Evolutionary conservation across 176 grass and related monocot species (phyloP), one percentile per base, ranked within the genome.

Genomic region (Alopecurus myosuroides): DNA sequence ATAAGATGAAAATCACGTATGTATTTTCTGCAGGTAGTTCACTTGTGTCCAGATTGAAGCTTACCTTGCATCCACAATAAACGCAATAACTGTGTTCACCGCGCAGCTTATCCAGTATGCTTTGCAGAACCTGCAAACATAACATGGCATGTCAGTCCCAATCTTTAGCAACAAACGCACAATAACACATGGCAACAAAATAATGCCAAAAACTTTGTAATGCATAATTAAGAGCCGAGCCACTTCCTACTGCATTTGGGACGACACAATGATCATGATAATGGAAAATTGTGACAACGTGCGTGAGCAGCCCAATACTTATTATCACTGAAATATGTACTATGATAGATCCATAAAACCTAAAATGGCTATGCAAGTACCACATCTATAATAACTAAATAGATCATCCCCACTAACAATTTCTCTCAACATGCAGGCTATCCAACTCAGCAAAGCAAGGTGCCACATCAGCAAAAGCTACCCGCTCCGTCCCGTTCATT

Each of bases 21-120:
- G 28, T 1, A 62, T 25, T 19, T 41, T 34, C 11, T 44, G 9
- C 33, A 53, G 48, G 41, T 6, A 78, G 13, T 64, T 74, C 22
- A 81, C 15, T 56, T 9, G n/a, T 55, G 11, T 75, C 66, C 36
- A 39, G n/a, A 74, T 80, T 31, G 13, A 56, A 79, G 13, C 82
- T 90, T 17, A 94, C 94, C 91, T 96, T 92, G 67, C 68, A 96
- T 68, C 94, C 91, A 53, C 94, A 96, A 34, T 99, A 99, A 75
- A 99, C 84, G 71, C 93, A 96, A 78, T 99, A 96, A 33, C 78
- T 37, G 81, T 99, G 88, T 85, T 91, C 84, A 77, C 77, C 45
- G 6, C 91, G 84, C 41, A 96, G 83, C 78, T 94, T 96, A 28
- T 60, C 85, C 84, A 99, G 67, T 77, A 94, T 91, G 53, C 82